Percentiles rank a stretch among this genome's conserved stretches.
Evolutionary conservation across 257 asterid genomes (phyloP).

Genomic region (Linaria vulgaris): DNA sequence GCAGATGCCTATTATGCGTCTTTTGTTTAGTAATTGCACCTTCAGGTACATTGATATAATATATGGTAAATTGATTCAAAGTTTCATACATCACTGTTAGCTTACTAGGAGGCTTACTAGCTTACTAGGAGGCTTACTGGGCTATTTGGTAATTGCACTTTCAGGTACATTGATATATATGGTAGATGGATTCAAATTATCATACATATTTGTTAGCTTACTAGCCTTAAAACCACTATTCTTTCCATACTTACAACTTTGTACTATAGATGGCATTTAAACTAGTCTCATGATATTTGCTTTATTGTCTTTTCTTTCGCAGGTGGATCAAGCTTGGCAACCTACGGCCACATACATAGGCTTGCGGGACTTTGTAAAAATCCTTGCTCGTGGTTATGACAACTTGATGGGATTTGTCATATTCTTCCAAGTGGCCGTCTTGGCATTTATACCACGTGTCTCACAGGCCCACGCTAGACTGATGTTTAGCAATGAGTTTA

Average conservation of each 20-base stretch:
- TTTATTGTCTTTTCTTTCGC: slow-evolving; percentile 12
- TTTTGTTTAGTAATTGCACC: too few species aligned
- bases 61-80: too few species aligned
- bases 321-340: slow-evolving; percentile 83
- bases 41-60: too few species aligned
- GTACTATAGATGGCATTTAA: too few species aligned
- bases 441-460: slow-evolving; percentile 93
- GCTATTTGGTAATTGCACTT: too few species aligned
- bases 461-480: slow-evolving; percentile 84
- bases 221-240: slow-evolving; percentile 47
- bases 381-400: slow-evolving; percentile 87
- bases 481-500: slow-evolving; percentile 94
- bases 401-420: slow-evolving; percentile 70
- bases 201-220: slow-evolving; percentile 70
- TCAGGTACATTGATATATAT: too few species aligned
- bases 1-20: too few species aligned
- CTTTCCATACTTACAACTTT: too few species aligned
- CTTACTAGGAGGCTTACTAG: too few species aligned
- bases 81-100: too few species aligned
- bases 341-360: slow-evolving; percentile 61
- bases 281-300: background rate
- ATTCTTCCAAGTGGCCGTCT: slow-evolving; percentile 65
- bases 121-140: too few species aligned
- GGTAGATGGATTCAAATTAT: slow-evolving; percentile 58
- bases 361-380: slow-evolving; percentile 87